Evolutionary conservation across 108 stramenopile species (phyloP).

Genomic region (Conticribra guillardii): DNA sequence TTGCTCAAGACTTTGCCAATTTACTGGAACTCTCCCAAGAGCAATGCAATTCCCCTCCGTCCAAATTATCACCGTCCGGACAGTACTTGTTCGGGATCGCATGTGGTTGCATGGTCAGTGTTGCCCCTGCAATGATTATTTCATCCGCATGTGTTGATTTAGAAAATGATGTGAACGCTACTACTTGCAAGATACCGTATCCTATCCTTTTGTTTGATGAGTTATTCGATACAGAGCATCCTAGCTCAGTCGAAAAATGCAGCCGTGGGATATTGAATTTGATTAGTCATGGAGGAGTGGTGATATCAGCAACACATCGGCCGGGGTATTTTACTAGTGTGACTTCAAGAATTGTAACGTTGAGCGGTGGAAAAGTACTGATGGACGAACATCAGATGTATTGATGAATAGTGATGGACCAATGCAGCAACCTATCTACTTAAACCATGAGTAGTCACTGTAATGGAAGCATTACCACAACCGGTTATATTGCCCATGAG

Average conservation of each 20-base stretch:
- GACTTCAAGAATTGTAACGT: slow-evolving; percentile 31
- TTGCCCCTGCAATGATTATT: slow-evolving; percentile 21
- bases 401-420: background rate
- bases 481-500: no score
- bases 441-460: no score
- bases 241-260: slow-evolving; percentile 44
- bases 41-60: slow-evolving; percentile 10
- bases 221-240: slow-evolving; percentile 39
- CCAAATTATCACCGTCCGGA: slow-evolving; percentile 35
- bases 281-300: slow-evolving; percentile 32
- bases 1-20: slow-evolving; percentile 25
- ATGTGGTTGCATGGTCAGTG: slow-evolving; percentile 45
- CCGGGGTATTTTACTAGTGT: slow-evolving; percentile 27
- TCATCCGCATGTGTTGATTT: background rate
- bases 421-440: no score
- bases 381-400: slow-evolving; percentile 3
- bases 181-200: slow-evolving; percentile 13
- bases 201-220: slow-evolving; percentile 50
- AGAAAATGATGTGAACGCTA: background rate
- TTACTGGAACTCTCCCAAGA: slow-evolving; percentile 26
- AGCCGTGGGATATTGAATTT: slow-evolving; percentile 32
- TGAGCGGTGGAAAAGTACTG: slow-evolving; percentile 49
- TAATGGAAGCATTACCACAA: no score
- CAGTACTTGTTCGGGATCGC: slow-evolving; percentile 48
- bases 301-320: slow-evolving; percentile 47